phyloP scores from a whole-genome alignment of 495 filamentous ascomycete species.

The Chaetomium fimeti region DNA sequence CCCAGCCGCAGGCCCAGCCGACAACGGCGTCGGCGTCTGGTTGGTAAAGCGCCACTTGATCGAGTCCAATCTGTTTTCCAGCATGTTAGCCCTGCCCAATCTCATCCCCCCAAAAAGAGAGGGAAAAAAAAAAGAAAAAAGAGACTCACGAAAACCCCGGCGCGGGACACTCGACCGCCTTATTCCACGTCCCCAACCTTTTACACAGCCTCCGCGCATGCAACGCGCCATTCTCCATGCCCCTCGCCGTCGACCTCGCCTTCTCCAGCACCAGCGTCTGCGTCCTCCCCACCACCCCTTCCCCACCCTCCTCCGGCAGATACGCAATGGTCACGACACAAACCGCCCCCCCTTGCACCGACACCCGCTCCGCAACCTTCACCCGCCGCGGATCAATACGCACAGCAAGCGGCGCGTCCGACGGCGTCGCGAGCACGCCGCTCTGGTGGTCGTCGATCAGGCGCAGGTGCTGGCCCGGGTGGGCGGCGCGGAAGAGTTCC shows the following conservation, averaged over 20 bases:
- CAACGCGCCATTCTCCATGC: conserved; percentile 32
- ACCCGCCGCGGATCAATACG: conserved; percentile 30
- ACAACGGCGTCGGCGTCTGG: background rate
- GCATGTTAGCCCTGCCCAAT: background rate
- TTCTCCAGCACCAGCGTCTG: conserved; percentile 26
- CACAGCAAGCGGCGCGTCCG: conserved; percentile 10
- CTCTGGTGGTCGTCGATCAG: conserved; percentile 23
- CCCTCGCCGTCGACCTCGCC: conserved; percentile 12
- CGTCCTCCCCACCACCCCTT: background rate
- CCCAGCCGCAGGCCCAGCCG: background rate
- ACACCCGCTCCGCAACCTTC: conserved; percentile 19
- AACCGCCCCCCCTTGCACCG: background rate
- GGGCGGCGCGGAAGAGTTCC: conserved; percentile 1
- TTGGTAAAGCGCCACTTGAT: conserved; percentile 7
- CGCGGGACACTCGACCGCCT: conserved; percentile 20
- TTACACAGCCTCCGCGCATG: conserved; percentile 39
- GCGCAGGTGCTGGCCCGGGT: conserved; percentile 13
- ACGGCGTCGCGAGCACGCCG: conserved; percentile 18
- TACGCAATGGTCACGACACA: conserved; percentile 19
- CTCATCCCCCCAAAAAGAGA: no score
- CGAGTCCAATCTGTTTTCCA: background rate
- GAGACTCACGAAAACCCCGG: background rate
- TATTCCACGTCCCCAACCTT: conserved; percentile 34
- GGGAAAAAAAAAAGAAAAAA: background rate
- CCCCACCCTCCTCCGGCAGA: background rate